Base-by-base conservation (phyloP, 371 early-diverging fungal genomes). In the Mucor racemosus region DNA sequence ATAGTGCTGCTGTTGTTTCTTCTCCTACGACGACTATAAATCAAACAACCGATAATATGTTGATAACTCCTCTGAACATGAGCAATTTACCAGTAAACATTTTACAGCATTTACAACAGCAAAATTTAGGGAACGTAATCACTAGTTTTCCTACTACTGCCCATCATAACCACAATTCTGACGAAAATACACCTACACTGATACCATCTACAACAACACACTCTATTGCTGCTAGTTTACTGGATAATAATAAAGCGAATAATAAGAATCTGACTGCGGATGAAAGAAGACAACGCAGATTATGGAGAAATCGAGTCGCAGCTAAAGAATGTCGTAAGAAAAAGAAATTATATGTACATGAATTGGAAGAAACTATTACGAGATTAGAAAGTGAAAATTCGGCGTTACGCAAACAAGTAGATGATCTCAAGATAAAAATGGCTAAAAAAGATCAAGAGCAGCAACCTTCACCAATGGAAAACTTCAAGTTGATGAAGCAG, bases 301-400 rank as follows among this genome's bases (percentile, higher is more conserved):
- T 92, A 69, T 77, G 85, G 71, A 85, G 93, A 63, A 92, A 92
- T 76, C 79, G 92, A 19, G 69, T 92, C 41, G 93, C 93, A 1
- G 93, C 93, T 57, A 91, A 91, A 73, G 93, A 92, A 69, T 92
- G 93, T 64, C 90, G 93, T 15, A 90, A 89, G 65, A 92, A 92
- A 78, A 92, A 92, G 78, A 92, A 91, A 69, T 80, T 78, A n/a
- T 90, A 89, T 69, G 86, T 92, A 34, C 76, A 76, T 26, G 87
- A 89, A 44, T 80, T 92, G 63, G 91, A 92, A 61, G 85, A 84
- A n/a, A 86, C 87, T 50, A 81, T 89, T 9, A 62, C 75, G 17
- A 72, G 76, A 42, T 67, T 92, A 26, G 85, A 88, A 64, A 78
- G 79, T 14, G 90, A 93, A 59, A 90, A 90, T 67, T 69, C 76